Evolutionary conservation across 2,329 filamentous ascomycete genomes (phyloP).

Genomic region (Neopestalotiopsis rosae): DNA sequence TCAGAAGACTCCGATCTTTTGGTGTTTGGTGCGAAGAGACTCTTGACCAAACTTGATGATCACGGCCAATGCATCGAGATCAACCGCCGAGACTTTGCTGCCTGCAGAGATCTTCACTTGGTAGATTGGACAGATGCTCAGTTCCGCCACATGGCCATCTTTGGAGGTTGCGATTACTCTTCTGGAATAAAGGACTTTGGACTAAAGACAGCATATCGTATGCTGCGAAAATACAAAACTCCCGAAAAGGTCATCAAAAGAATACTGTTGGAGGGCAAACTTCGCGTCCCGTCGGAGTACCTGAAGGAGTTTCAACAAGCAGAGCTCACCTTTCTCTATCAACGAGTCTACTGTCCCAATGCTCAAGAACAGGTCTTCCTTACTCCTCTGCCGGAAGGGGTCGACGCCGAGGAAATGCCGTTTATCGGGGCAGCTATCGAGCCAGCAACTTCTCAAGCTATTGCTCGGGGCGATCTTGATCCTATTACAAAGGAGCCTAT

Average conservation of each 20-base stretch:
- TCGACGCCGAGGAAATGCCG: constrained; percentile 73
- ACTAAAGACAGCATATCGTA: constrained; percentile 89
- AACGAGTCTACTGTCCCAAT: constrained; percentile 89
- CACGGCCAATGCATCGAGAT: constrained; percentile 94
- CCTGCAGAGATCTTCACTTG: constrained; percentile 85
- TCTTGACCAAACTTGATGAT: constrained; percentile 93
- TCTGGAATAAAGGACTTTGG: constrained; percentile 83
- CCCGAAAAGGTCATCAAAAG: constrained; percentile 82
- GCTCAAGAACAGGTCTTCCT: constrained; percentile 75
- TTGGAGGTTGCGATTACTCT: constrained; percentile 97
- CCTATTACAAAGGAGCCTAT: constrained; percentile 83
- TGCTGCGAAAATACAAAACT: constrained; percentile 88
- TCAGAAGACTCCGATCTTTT: constrained; percentile 97
- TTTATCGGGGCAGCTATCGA: constrained; percentile 82
- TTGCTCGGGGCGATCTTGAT: constrained; percentile 83
- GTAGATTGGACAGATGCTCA: constrained; percentile 91
- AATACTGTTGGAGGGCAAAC: constrained; percentile 88
- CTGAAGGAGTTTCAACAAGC: constrained; percentile 82
- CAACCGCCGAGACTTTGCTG: constrained; percentile 85
- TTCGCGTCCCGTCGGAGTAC: constrained; percentile 80
- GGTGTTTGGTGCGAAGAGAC: constrained; percentile 89
- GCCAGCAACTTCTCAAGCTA: constrained; percentile 69
- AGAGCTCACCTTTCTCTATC: constrained; percentile 90
- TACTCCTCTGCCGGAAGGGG: constrained; percentile 66
- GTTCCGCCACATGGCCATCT: constrained; percentile 93